Base-by-base conservation (phyloP, 2,329 filamentous ascomycete species). In the Phyllosticta citriasiana region DNA sequence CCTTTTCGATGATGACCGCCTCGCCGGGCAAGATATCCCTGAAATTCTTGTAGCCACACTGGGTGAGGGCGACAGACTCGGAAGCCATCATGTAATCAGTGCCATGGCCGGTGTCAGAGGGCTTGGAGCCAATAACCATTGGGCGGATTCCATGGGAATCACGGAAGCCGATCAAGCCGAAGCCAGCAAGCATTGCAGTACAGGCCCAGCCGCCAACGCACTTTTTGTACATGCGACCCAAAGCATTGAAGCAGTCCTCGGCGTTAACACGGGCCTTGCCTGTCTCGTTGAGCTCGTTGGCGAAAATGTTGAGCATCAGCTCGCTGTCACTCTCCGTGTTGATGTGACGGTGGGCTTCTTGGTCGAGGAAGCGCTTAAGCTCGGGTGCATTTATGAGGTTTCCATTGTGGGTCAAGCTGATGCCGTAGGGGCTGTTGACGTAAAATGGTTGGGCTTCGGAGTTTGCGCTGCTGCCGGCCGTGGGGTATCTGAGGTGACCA, bases 361-460 rank as follows among this genome's bases (percentile, higher is more conserved):
- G 78, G 69, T 95, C 90, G 56, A 96, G 80, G 70, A 86, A 89
- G 63, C 79, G 76, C 72, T 83, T 84, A 55, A 95, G 79, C 58
- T 88, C 85, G 1, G 81, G 80, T 4, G 87, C 84, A 70, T 95
- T 91, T 78, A 95, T 89, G 55, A 96, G 80, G 75, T 96, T 96
- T 63, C 92, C 91, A 70, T 96, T 96, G 76, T 94, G 87, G 24
- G 87, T 83, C 71, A 94, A 83, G 69, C 83, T 88, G 67, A 95
- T 88, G 55, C 91, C 91, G 71, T 91, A 94, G 1, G 89, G 90
- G 64, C 78, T 80, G 78, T 96, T 96, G 68, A 94, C 90, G 71
- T 94, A 96, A 74, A 97, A 96, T 0, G 92, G 92, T 75, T 96
- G 91, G 10, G 90, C 89, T 75, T 96, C 91, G 7, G 90, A 86